phyloP scores from a whole-genome alignment of 1,284 basidiomycete species.

The Sporisorium graminicola region DNA sequence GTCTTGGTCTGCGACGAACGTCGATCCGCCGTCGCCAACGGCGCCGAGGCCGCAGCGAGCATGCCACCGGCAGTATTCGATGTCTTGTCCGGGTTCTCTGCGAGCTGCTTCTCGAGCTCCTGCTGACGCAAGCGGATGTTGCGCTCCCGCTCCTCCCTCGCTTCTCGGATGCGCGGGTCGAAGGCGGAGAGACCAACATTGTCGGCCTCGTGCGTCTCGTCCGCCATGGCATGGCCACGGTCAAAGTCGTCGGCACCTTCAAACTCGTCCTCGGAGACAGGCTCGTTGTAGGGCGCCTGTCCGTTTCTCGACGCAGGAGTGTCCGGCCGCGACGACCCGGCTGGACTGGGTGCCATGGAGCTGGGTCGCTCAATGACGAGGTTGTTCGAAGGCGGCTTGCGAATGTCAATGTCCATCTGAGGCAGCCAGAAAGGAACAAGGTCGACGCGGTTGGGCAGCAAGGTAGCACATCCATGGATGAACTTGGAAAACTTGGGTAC shows the following conservation, averaged over 20 bases:
- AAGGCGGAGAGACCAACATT: constrained; percentile 63
- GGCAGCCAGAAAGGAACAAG: constrained; percentile 99
- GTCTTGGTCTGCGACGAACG: constrained; percentile 26
- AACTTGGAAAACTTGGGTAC: constrained; percentile 82
- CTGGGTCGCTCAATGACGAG: constrained; percentile 65
- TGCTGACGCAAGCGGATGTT: constrained; percentile 63
- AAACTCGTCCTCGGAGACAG: constrained; percentile 68
- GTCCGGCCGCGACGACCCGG: constrained; percentile 56
- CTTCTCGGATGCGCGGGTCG: constrained; percentile 65
- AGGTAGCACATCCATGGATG: constrained; percentile 94
- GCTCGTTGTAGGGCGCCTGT: constrained; percentile 62
- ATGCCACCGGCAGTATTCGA: constrained; percentile 44
- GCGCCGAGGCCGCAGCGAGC: constrained; percentile 48
- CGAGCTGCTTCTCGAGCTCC: constrained; percentile 61
- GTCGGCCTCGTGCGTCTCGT: constrained; percentile 63
- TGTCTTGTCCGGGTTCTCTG: constrained; percentile 53
- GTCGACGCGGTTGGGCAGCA: constrained; percentile 92
- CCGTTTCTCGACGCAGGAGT: constrained; percentile 49
- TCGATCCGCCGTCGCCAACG: constrained; percentile 18
- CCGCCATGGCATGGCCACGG: constrained; percentile 52
- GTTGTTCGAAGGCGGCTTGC: constrained; percentile 57
- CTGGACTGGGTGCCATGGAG: constrained; percentile 37
- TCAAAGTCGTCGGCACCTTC: constrained; percentile 62
- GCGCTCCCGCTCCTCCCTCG: constrained; percentile 63
- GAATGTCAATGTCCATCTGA: constrained; percentile 78